phyloP scores from a whole-genome alignment of 2,329 filamentous ascomycete genomes.

The Fusarium sp. region DNA sequence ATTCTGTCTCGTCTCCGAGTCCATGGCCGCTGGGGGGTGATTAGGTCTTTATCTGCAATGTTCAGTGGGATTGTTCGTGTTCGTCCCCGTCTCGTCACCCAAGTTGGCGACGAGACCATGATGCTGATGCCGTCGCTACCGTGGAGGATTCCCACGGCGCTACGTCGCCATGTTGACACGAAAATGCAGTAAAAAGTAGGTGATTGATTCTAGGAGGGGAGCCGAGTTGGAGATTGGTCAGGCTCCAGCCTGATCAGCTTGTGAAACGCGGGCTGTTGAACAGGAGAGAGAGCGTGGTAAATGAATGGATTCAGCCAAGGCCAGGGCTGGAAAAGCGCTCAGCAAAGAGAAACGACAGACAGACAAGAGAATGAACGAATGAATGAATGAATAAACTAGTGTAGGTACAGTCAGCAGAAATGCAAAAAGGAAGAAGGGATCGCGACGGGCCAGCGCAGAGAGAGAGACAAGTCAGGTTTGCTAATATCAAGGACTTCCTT shows the following conservation, averaged over 20 bases:
- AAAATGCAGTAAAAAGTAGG: neutral
- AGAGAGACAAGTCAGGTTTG: slow-evolving; percentile 32
- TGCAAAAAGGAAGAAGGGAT: slow-evolving; percentile 28
- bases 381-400: no score
- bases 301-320: slow-evolving; percentile 42
- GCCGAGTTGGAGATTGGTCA: slow-evolving; percentile 1
- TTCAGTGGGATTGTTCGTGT: slow-evolving; percentile 19
- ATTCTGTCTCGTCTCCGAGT: slow-evolving; percentile 34
- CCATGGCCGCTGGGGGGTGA: slow-evolving; percentile 39
- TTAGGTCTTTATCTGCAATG: slow-evolving; percentile 22
- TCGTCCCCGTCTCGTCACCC: slow-evolving; percentile 28
- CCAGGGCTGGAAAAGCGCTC: slow-evolving; percentile 36
- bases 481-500: slow-evolving; percentile 41
- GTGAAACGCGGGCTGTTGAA: slow-evolving; percentile 11
- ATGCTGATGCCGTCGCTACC: slow-evolving; percentile 25
- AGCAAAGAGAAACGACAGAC: slow-evolving; percentile 1
- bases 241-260: slow-evolving; percentile 16
- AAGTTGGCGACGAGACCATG: slow-evolving; percentile 30
- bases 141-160: slow-evolving; percentile 16
- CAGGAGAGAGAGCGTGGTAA: slow-evolving; percentile 14
- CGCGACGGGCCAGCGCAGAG: slow-evolving; percentile 9
- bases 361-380: no score
- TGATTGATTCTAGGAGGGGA: slow-evolving; percentile 6
- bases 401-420: neutral
- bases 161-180: slow-evolving; percentile 32